Evolutionary conservation across 2,329 filamentous ascomycete species (phyloP), one percentile per base, ranked within the genome.

Genomic region (Sporothrix phasma): DNA sequence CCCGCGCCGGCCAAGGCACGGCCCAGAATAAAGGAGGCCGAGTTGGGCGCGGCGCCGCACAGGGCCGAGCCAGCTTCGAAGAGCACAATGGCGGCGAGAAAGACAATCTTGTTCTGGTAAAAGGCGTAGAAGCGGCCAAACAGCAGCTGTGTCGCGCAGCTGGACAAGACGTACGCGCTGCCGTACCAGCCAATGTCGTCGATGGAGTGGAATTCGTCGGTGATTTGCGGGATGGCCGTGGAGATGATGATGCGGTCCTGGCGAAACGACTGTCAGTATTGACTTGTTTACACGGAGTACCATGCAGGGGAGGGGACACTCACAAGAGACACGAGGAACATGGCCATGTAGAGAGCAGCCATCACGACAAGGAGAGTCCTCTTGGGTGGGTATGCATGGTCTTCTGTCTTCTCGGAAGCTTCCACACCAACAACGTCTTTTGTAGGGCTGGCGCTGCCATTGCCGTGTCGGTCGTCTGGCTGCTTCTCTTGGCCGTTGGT

Each of bases 101-200:
- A 75, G 61, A 71, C 67, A 19, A 51, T 46, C 63, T 75, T 76
- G 64, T 76, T 68, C 49, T 71, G 71, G 68, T 72, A 76, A 68
- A 76, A 75, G 46, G 69, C 73, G 67, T 76, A 78, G 45, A 77
- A 64, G 66, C 76, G 76, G 65, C 76, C 75, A 49, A 75, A 78
- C 39, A 75, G 65, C 15, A 77, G 72, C 69, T 77, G 76, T 24
- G 68, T 67, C 10, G 68, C 62, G 49, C 66, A 69, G 26, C 53
- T 65, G 24, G 66, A 45, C 22, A 69, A 54, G 41, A 67, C 56
- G 56, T 67, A 69, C 3, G 68, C 66, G 22, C 63, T 68, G 43
- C 64, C 67, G 47, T 69, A 69, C 68, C 67, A 69, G 65, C 65
- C 66, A 46, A 67, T 68, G 64, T 67, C 66, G 49, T 51, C 53